Conservation (phyloP, 352 stramenopile species). For the Phytophthora meadii region DNA sequence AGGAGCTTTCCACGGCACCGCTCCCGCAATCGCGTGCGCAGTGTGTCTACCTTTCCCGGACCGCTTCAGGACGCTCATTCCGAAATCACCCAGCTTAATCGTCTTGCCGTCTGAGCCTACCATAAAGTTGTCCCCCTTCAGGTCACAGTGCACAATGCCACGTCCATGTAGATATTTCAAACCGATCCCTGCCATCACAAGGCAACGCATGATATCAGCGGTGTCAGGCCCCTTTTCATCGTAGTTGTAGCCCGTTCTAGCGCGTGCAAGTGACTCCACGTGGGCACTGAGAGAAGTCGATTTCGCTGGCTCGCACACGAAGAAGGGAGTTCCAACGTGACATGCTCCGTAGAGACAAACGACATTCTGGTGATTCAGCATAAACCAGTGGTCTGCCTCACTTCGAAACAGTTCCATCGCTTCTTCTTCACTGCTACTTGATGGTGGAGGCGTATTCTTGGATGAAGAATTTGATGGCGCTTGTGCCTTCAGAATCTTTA, state of each 20-base stretch:
- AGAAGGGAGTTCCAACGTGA: conserved; percentile 37
- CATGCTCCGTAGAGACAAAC: conserved; percentile 43
- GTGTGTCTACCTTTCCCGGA: conserved; percentile 13
- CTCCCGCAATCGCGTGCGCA: conserved; percentile 12
- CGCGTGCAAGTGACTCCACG: conserved; percentile 24
- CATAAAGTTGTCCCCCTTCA: conserved; percentile 48
- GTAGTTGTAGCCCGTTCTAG: conserved; percentile 12
- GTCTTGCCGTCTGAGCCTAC: conserved; percentile 37
- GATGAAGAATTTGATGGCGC: background rate
- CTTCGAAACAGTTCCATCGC: conserved; percentile 31
- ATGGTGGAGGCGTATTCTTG: conserved; percentile 11
- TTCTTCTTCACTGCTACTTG: conserved; percentile 20
- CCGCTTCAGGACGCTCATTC: conserved; percentile 38
- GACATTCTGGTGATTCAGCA: conserved; percentile 41
- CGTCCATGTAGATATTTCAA: conserved; percentile 44
- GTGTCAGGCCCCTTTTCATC: conserved; percentile 20
- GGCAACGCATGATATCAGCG: conserved; percentile 33
- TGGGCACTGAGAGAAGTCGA: conserved; percentile 24
- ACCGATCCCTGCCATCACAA: conserved; percentile 35
- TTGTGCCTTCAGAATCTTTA: conserved; percentile 33
- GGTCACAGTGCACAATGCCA: conserved; percentile 42
- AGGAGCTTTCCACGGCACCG: conserved; percentile 40
- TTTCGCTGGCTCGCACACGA: conserved; percentile 40
- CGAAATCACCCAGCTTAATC: conserved; percentile 43
- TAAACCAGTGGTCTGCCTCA: conserved; percentile 41